phyloP scores from a whole-genome alignment of 352 stramenopile genomes.

The Phytopythium vexans region DNA sequence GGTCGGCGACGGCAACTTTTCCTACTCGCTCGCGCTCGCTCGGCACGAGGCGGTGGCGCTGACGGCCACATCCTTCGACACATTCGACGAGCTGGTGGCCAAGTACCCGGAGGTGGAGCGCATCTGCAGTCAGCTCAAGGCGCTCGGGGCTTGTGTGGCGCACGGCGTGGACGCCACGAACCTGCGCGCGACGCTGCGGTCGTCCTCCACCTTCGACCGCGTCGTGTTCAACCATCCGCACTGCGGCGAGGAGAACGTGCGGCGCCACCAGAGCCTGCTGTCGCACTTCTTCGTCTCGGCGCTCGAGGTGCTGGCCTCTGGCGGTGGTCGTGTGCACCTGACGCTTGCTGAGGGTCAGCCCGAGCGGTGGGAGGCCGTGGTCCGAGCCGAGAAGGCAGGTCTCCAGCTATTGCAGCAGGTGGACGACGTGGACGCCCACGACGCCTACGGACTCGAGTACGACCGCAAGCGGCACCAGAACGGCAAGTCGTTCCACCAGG shows the following conservation, averaged over 20 bases:
- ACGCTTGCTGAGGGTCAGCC: slow-evolving; percentile 74
- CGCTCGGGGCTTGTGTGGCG: slow-evolving; percentile 36
- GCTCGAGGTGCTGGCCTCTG: slow-evolving; percentile 33
- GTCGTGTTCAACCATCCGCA: slow-evolving; percentile 96
- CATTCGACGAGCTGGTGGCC: slow-evolving; percentile 43
- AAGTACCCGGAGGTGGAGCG: slow-evolving; percentile 60
- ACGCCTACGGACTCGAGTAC: slow-evolving; percentile 40
- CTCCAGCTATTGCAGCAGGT: slow-evolving; percentile 43
- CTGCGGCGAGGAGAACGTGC: slow-evolving; percentile 88
- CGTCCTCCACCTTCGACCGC: slow-evolving; percentile 41
- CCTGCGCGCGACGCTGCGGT: slow-evolving; percentile 31
- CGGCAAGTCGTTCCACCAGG: slow-evolving; percentile 81
- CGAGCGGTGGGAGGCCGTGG: slow-evolving; percentile 68
- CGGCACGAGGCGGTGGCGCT: slow-evolving; percentile 21
- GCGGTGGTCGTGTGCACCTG: slow-evolving; percentile 42
- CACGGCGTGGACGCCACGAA: slow-evolving; percentile 74
- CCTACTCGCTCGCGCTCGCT: slow-evolving; percentile 84
- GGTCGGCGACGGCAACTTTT: slow-evolving; percentile 93
- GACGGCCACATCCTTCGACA: slow-evolving; percentile 65
- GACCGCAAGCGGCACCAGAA: slow-evolving; percentile 88
- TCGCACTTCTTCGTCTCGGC: slow-evolving; percentile 89
- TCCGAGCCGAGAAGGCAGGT: slow-evolving; percentile 39
- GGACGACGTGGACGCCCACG: slow-evolving; percentile 43
- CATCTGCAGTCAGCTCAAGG: slow-evolving; percentile 37
- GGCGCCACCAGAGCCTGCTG: slow-evolving; percentile 84